A percentile compares a stretch with the other conserved stretches of the same genome.
phyloP scores from a whole-genome alignment of 2,329 filamentous ascomycete genomes.

The Neospermospora avenae region DNA sequence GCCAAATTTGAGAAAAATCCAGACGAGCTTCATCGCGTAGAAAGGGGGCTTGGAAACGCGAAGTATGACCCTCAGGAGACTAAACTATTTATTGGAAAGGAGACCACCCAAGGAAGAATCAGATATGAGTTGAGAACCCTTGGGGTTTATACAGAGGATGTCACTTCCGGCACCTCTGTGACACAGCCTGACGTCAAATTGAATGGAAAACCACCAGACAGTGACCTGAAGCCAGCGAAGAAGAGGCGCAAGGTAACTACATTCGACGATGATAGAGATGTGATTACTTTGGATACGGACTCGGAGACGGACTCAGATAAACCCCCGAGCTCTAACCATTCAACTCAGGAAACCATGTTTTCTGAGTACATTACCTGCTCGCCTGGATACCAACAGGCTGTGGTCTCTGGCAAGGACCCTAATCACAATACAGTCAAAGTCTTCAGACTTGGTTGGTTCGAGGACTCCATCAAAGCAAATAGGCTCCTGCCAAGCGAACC shows the following conservation, averaged over 20 bases:
- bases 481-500: conserved; percentile 45
- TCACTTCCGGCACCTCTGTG: background rate
- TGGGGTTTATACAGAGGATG: conserved; percentile 46
- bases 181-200: background rate
- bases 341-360: background rate
- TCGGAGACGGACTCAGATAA: conserved; percentile 39
- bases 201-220: background rate
- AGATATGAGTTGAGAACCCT: conserved; percentile 72
- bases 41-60: conserved; percentile 66
- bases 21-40: conserved; percentile 56
- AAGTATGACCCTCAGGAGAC: conserved; percentile 67
- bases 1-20: conserved; percentile 14
- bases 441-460: conserved; percentile 57
- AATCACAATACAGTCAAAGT: conserved; percentile 43
- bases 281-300: conserved; percentile 30
- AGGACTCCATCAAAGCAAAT: conserved; percentile 47
- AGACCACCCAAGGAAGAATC: conserved; percentile 67
- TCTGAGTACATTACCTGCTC: background rate
- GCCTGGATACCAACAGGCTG: background rate
- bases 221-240: conserved; percentile 34
- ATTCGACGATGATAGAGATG: conserved; percentile 17
- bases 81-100: conserved; percentile 68
- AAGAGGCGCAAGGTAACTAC: conserved; percentile 27
- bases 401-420: background rate
- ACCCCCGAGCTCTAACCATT: background rate